These are phyloP conservation scores for Penicillium sp. DNA, from an alignment of 2,329 filamentous ascomycete species.

Conservation along the genomic window DNA sequence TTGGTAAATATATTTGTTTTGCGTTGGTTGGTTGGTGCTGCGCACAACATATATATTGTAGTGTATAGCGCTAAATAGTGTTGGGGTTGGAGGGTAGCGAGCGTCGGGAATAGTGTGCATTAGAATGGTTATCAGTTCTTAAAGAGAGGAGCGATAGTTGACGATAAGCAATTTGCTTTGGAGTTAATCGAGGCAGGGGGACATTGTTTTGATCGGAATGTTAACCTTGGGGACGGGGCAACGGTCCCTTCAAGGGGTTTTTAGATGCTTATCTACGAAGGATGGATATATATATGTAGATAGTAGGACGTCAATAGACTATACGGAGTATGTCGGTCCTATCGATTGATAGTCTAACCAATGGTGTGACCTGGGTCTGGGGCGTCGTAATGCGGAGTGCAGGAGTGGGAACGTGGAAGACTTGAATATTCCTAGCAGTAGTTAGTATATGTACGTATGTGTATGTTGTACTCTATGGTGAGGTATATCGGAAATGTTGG, in stretches of 20 bases:
- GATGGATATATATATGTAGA: background rate
- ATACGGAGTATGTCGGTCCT: background rate
- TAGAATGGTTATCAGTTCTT: background rate
- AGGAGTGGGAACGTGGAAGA: background rate
- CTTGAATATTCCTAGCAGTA: background rate
- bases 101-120: background rate
- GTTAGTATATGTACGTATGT: too few relatives aligned
- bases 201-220: background rate
- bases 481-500: background rate
- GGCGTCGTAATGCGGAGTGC: background rate
- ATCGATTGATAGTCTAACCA: too few relatives aligned
- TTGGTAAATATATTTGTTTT: constrained; percentile 22
- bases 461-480: background rate
- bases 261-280: background rate
- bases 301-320: too few relatives aligned
- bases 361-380: too few relatives aligned
- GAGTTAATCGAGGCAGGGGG: background rate
- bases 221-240: background rate
- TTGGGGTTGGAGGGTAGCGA: background rate
- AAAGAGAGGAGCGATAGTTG: background rate
- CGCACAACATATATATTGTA: too few relatives aligned
- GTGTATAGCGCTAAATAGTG: background rate
- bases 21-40: background rate
- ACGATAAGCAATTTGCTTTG: background rate
- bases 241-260: background rate